A percentile compares a stretch with the other conserved stretches of the same genome.
Evolutionary conservation across 2,329 filamentous ascomycete species (phyloP).

Genomic region (Diaporthe vexans): DNA sequence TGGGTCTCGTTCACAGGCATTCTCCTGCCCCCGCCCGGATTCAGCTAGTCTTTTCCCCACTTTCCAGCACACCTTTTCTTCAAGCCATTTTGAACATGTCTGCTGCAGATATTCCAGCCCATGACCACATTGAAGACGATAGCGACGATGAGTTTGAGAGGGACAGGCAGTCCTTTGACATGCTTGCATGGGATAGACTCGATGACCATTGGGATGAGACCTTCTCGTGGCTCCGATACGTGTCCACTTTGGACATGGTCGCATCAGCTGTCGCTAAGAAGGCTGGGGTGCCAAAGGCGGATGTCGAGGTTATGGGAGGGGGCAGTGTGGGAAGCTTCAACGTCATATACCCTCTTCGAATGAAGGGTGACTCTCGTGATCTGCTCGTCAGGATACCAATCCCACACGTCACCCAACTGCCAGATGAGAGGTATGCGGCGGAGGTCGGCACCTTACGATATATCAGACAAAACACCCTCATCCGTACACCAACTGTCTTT

Average conservation of each 20-base stretch:
- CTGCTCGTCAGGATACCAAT: slow-evolving; percentile 40
- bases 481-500: slow-evolving; percentile 36
- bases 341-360: slow-evolving; percentile 38
- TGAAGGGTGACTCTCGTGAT: slow-evolving; percentile 34
- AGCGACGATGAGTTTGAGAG: neutral
- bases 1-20: neutral
- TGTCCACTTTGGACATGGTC: slow-evolving; percentile 1
- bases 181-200: slow-evolving; percentile 38
- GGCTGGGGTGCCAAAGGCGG: slow-evolving; percentile 11
- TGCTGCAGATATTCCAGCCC: neutral
- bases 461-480: slow-evolving; percentile 18
- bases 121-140: neutral
- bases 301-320: slow-evolving; percentile 30
- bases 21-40: neutral
- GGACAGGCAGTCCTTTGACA: slow-evolving; percentile 31
- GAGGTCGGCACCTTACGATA: slow-evolving; percentile 41
- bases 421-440: slow-evolving; percentile 40
- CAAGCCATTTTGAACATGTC: neutral
- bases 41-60: neutral
- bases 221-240: slow-evolving; percentile 29
- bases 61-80: neutral
- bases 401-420: slow-evolving; percentile 41
- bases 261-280: slow-evolving; percentile 7
- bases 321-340: slow-evolving; percentile 43
- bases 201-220: slow-evolving; percentile 18